A percentile compares a stretch with the other conserved stretches of the same genome.
Conservation (phyloP, 2,329 filamentous ascomycete genomes). For the Simplicillium aogashimaense region DNA sequence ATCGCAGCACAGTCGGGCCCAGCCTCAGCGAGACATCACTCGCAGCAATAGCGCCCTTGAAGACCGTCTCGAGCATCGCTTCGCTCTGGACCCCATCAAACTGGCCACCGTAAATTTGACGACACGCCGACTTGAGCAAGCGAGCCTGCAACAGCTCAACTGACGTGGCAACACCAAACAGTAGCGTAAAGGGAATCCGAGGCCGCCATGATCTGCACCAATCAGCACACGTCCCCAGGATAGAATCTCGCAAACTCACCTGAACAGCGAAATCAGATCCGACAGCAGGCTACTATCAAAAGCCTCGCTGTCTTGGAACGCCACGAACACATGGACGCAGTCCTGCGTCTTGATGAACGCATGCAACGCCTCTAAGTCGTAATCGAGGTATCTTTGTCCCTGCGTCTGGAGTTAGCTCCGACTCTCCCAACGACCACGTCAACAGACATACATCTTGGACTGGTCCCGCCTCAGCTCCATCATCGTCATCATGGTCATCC, state of each 20-base stretch:
- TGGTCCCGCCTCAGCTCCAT: constrained; percentile 21
- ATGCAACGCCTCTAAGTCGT: constrained; percentile 65
- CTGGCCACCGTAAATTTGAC: constrained; percentile 57
- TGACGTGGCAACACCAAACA: constrained; percentile 76
- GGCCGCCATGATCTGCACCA: constrained; percentile 51
- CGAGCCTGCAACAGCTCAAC: constrained; percentile 70
- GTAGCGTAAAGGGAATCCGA: constrained; percentile 64
- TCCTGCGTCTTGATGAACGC: constrained; percentile 44
- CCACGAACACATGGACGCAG: constrained; percentile 55
- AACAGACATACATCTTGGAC: constrained; percentile 28
- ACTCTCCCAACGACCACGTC: too few relatives aligned
- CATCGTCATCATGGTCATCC: constrained; percentile 52
- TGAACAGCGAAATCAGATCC: constrained; percentile 59
- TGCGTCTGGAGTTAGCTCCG: constrained; percentile 19
- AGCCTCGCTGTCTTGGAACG: constrained; percentile 73
- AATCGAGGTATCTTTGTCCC: constrained; percentile 61
- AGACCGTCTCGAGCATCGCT: constrained; percentile 62
- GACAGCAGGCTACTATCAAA: constrained; percentile 66
- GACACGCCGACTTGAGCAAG: constrained; percentile 57
- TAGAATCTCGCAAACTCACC: constrained; percentile 32
- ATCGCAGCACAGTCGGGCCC: constrained; percentile 51
- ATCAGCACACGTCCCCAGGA: constrained; percentile 17
- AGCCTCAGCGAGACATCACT: constrained; percentile 47
- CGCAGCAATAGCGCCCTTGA: constrained; percentile 53
- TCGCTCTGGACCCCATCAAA: constrained; percentile 70